Evolutionary conservation across 148 eudicot genomes (phyloP).

Genomic region (Heliamphora exappendiculata): DNA sequence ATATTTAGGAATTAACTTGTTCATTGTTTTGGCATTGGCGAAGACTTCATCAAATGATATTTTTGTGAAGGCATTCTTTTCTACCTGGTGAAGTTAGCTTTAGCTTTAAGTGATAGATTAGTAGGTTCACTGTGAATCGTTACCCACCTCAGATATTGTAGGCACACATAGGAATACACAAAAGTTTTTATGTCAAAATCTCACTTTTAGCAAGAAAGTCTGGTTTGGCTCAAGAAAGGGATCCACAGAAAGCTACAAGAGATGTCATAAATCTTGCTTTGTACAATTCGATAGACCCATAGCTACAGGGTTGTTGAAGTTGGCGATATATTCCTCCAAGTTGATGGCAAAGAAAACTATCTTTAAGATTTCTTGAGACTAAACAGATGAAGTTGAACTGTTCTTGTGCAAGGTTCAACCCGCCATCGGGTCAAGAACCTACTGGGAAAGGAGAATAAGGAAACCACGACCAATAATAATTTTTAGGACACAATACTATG

Average conservation of each 20-base stretch:
- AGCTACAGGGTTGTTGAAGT: not conserved
- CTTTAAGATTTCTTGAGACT: not conserved
- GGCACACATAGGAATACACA: not conserved
- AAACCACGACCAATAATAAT: no score
- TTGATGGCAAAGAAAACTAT: not conserved
- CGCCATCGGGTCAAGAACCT: not conserved
- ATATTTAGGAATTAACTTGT: not conserved
- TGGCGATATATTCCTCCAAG: not conserved
- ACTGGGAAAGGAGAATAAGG: no score
- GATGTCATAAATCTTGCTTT: not conserved
- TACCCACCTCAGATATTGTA: not conserved
- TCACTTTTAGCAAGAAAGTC: not conserved
- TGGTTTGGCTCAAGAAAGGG: not conserved
- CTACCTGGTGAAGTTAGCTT: not conserved
- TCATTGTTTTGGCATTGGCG: not conserved
- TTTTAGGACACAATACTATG: no score
- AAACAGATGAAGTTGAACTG: not conserved
- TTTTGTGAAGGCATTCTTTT: not conserved
- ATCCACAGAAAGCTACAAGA: not conserved
- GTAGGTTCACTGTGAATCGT: not conserved
- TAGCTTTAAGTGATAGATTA: not conserved
- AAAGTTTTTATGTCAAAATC: not conserved
- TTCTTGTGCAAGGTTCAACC: not conserved
- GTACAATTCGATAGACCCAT: not conserved
- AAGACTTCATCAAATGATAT: not conserved